Percentiles rank a stretch among this genome's conserved stretches.
Evolutionary conservation across 2,329 filamentous ascomycete species (phyloP).

Genomic region (Trichoderma oligosporum): DNA sequence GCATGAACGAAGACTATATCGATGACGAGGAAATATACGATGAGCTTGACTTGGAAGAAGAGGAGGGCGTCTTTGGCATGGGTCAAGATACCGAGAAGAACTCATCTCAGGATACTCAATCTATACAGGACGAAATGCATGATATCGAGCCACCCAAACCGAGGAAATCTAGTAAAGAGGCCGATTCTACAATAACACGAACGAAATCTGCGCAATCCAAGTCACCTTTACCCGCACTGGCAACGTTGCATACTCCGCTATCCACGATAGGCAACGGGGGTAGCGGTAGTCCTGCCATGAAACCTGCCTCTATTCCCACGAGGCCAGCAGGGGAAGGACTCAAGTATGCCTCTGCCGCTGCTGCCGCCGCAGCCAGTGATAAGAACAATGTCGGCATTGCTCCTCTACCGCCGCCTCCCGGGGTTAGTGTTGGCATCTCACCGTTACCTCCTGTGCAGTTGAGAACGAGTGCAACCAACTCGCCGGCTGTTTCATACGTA

Average conservation of each 20-base stretch:
- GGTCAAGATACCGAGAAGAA: conserved; percentile 74
- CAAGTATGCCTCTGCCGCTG: conserved; percentile 95
- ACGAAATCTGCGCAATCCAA: conserved; percentile 87
- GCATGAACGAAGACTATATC: conserved; percentile 82
- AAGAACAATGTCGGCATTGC: conserved; percentile 87
- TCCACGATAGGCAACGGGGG: conserved; percentile 57
- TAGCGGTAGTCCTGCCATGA: conserved; percentile 66
- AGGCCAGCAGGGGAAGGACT: conserved; percentile 83
- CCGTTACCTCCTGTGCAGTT: conserved; percentile 52
- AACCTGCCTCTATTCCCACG: conserved; percentile 82
- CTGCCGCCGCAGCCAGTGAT: conserved; percentile 85
- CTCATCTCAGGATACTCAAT: conserved; percentile 94
- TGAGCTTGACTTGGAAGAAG: conserved; percentile 85
- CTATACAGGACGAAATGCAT: conserved; percentile 74
- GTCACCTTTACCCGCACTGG: conserved; percentile 87
- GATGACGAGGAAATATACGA: conserved; percentile 96
- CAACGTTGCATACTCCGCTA: conserved; percentile 77
- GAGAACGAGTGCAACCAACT: conserved; percentile 53
- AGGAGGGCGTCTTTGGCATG: conserved; percentile 85
- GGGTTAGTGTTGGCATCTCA: conserved; percentile 46
- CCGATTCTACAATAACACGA: conserved; percentile 50
- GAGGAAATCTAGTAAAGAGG: conserved; percentile 60
- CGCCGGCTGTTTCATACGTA: conserved; percentile 48
- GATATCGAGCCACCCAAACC: conserved; percentile 51
- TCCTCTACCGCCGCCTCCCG: conserved; percentile 85